Evolutionary conservation across 352 stramenopile species (phyloP).

Genomic region (Globisporangium nagaii): DNA sequence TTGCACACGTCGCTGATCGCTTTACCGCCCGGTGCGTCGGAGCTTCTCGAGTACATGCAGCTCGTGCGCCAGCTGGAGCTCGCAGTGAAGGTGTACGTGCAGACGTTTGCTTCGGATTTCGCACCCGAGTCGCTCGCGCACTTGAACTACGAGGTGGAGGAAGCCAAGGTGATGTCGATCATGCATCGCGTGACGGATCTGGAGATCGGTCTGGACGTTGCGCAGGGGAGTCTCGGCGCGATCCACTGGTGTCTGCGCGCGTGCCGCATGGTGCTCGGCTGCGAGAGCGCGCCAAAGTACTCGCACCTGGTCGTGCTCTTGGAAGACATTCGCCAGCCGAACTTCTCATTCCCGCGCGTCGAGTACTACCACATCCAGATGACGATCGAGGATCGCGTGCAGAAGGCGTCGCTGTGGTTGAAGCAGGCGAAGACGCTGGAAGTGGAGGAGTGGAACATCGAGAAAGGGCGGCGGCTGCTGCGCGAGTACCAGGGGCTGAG

Average conservation of each 20-base stretch:
- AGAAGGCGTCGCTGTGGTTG: slow-evolving; percentile 57
- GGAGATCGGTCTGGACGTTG: slow-evolving; percentile 50
- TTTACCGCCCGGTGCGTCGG: slow-evolving; percentile 35
- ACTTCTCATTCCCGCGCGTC: slow-evolving; percentile 49
- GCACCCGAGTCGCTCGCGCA: slow-evolving; percentile 40
- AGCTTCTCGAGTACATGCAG: slow-evolving; percentile 48
- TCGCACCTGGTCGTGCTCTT: slow-evolving; percentile 65
- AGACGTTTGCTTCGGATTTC: slow-evolving; percentile 45
- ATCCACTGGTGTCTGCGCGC: slow-evolving; percentile 79
- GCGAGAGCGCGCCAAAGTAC: slow-evolving; percentile 45
- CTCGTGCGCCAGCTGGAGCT: slow-evolving; percentile 18
- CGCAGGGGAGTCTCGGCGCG: slow-evolving; percentile 42
- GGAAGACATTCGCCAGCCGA: slow-evolving; percentile 40
- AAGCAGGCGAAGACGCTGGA: slow-evolving; percentile 60
- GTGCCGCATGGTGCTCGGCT: slow-evolving; percentile 54
- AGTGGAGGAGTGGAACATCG: slow-evolving; percentile 62
- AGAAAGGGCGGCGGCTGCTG: slow-evolving; percentile 36
- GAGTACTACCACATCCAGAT: slow-evolving; percentile 70
- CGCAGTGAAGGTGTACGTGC: slow-evolving; percentile 28
- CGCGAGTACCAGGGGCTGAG: slow-evolving; percentile 46
- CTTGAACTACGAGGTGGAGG: slow-evolving; percentile 34
- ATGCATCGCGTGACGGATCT: slow-evolving; percentile 57
- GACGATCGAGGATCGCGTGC: slow-evolving; percentile 63
- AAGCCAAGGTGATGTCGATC: slow-evolving; percentile 27
- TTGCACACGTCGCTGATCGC: slow-evolving; percentile 52